phyloP scores from a whole-genome alignment of 2,329 filamentous ascomycete species.

The Colletotrichum eleusines region DNA sequence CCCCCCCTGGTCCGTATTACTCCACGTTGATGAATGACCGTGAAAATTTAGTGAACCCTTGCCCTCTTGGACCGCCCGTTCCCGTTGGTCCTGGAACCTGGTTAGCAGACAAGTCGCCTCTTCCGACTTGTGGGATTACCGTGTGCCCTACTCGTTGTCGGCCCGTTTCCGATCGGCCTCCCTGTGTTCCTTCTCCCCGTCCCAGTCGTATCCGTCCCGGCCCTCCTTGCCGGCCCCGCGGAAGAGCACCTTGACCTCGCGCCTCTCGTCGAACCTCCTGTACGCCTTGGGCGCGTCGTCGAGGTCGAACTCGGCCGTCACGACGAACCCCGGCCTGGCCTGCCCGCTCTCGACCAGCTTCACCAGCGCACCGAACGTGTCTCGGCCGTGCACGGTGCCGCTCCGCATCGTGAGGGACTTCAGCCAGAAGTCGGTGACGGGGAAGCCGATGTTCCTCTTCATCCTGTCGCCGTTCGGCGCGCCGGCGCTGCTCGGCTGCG shows the following conservation, averaged over 20 bases:
- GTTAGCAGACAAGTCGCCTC: not conserved
- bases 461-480: conserved; percentile 39
- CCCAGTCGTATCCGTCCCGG: conserved; percentile 10
- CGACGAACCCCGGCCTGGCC: conserved; percentile 48
- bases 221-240: conserved; percentile 16
- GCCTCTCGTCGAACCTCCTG: conserved; percentile 44
- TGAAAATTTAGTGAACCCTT: conserved; percentile 12
- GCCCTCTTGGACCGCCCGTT: conserved; percentile 8
- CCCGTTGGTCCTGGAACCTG: not conserved
- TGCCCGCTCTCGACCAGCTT: conserved; percentile 45
- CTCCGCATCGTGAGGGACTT: conserved; percentile 40
- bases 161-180: not conserved
- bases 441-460: conserved; percentile 38
- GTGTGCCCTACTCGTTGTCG: not conserved
- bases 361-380: conserved; percentile 42
- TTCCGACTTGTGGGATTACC: not conserved
- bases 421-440: conserved; percentile 42
- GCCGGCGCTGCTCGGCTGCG: conserved; percentile 33
- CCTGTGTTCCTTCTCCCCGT: not conserved
- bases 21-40: not conserved
- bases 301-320: conserved; percentile 46
- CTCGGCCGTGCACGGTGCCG: conserved; percentile 34
- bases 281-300: conserved; percentile 48
- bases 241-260: conserved; percentile 44
- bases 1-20: not conserved